phyloP scores from a whole-genome alignment of 306 rosid genomes.

The Inga leiocalycina region DNA sequence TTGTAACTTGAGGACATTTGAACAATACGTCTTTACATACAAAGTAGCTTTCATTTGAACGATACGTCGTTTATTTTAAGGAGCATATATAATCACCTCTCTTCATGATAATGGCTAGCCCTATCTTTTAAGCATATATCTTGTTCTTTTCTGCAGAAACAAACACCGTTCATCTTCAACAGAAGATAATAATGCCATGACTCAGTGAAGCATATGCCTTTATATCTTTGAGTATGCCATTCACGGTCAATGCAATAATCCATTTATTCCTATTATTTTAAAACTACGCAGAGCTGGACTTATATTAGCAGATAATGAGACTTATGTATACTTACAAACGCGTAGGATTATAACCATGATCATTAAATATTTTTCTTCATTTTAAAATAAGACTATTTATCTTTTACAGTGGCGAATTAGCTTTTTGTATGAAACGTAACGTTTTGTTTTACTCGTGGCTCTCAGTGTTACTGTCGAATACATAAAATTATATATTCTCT shows the following conservation, averaged over 20 bases:
- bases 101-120: not conserved
- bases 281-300: not conserved
- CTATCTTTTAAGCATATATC: not conserved
- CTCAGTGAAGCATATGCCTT: not conserved
- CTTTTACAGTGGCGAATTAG: not conserved
- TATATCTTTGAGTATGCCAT: not conserved
- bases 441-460: not conserved
- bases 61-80: not conserved
- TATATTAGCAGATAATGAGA: not conserved
- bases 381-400: not conserved
- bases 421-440: not conserved
- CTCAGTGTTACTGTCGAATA: not conserved
- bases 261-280: not conserved
- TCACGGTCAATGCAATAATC: not conserved
- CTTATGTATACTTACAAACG: slow-evolving; percentile 3
- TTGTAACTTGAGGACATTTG: not conserved
- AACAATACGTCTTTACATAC: not conserved
- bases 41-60: not conserved
- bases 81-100: not conserved
- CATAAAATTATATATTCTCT: not conserved
- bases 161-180: not conserved
- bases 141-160: not conserved
- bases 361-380: not conserved
- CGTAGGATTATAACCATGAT: not conserved
- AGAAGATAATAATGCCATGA: not conserved